Evolutionary conservation across 306 rosid species (phyloP), one percentile per base, ranked within the genome.

Genomic region (Biancaea sappan): DNA sequence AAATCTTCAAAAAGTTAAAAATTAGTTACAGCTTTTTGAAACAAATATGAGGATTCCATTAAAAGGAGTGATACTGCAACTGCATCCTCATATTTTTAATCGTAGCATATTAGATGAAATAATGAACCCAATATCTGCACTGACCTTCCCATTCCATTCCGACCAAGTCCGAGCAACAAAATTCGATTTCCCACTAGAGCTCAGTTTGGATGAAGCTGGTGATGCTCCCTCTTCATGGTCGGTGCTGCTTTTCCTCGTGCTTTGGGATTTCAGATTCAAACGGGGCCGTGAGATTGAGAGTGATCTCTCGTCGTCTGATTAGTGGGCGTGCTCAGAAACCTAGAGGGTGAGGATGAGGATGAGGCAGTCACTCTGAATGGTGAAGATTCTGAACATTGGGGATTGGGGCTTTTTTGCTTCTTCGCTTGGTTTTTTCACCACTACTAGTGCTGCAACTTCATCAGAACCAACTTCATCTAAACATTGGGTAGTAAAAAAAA

Each of bases 211-310:
- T 8, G 70, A 8, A 84, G 80, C 38, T 77, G 80, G 11, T 70
- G 78, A 25, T 53, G 90, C 78, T 88, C 94, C 61, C 97, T 77
- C 50, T 88, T 92, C 97, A 92, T 92, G n/a, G n/a, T n/a, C 28
- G 16, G 58, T n/a, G 66, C 13, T 32, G 22, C 16, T 10, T 66
- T 24, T 35, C 62, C 16, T 47, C 18, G 28, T 18, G 63, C 48
- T 66, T 54, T 48, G 16, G 44, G 56, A 26, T 56, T 56, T 53
- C 60, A 32, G 28, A 31, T 43, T 44, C 43, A 31, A 32, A 28
- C 7, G 18, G 44, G 18, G 46, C 16, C 26, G 4, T 52, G 44
- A 4, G 18, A 16, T 16, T 47, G 54, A 22, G 47, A 32, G 43
- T 16, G 14, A 53, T 37, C 58, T 56, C 10, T 2, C 5, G 5